phyloP scores from a whole-genome alignment of 495 filamentous ascomycete species.

The Saxispiralis lemnorum region DNA sequence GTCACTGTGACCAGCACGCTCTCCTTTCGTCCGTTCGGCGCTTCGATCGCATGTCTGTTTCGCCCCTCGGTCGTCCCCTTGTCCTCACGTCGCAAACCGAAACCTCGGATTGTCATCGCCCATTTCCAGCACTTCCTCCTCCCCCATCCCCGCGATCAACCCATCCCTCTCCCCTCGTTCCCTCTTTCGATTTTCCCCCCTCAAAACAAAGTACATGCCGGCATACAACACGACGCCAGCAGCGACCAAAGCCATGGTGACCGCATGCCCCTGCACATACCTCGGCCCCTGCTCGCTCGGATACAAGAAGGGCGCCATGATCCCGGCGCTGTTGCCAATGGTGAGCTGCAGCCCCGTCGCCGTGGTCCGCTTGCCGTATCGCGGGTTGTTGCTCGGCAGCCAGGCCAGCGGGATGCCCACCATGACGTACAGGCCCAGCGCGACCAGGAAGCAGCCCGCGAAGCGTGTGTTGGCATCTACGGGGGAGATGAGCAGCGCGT shows the following conservation, averaged over 20 bases:
- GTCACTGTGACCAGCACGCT: too few species aligned
- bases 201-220: slow-evolving; percentile 38
- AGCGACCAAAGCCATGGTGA: slow-evolving; percentile 36
- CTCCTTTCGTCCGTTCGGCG: too few species aligned
- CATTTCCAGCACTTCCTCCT: slow-evolving; percentile 49
- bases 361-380: slow-evolving; percentile 56
- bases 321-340: slow-evolving; percentile 48
- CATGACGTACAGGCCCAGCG: slow-evolving; percentile 50
- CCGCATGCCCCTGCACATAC: slow-evolving; percentile 36
- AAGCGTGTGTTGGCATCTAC: slow-evolving; percentile 47
- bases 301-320: slow-evolving; percentile 46
- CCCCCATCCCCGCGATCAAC: slow-evolving; percentile 36
- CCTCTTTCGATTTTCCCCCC: slow-evolving; percentile 37
- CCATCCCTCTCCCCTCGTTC: slow-evolving; percentile 34
- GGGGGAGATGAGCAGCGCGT: slow-evolving; percentile 45
- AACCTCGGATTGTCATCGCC: slow-evolving; percentile 52
- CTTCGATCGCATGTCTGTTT: too few species aligned
- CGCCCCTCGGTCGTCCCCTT: too few species aligned
- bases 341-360: slow-evolving; percentile 54
- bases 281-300: slow-evolving; percentile 27
- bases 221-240: slow-evolving; percentile 31
- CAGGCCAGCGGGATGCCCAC: slow-evolving; percentile 57
- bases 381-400: slow-evolving; percentile 39
- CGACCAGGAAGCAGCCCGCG: slow-evolving; percentile 51
- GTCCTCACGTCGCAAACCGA: slow-evolving; percentile 34